Conservation (phyloP, 495 filamentous ascomycete genomes). For the Penicillium chermesinum region DNA sequence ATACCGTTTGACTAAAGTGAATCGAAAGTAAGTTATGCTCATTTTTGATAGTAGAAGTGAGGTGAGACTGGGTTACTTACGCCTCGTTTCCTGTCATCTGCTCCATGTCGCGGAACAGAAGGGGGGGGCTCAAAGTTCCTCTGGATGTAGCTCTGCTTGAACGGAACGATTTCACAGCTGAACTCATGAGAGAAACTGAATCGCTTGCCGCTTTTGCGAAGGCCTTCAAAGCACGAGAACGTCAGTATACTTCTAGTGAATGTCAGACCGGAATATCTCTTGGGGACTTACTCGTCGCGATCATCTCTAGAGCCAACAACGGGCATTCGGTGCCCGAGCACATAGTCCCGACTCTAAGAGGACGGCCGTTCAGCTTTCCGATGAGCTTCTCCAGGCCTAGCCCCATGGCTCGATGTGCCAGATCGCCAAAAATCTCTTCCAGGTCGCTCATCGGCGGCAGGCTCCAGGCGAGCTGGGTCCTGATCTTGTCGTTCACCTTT, state of each 20-base stretch:
- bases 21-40: no score
- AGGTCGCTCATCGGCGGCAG: slow-evolving; percentile 45
- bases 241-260: background rate
- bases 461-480: background rate
- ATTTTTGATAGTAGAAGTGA: no score
- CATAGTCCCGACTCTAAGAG: slow-evolving; percentile 64
- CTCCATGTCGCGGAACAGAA: slow-evolving; percentile 65
- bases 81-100: slow-evolving; percentile 53
- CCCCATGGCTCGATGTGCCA: slow-evolving; percentile 36
- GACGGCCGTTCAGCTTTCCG: slow-evolving; percentile 30
- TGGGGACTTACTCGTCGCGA: slow-evolving; percentile 42
- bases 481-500: background rate
- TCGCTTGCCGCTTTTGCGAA: slow-evolving; percentile 1
- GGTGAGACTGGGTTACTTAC: slow-evolving; percentile 42
- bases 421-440: slow-evolving; percentile 45
- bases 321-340: slow-evolving; percentile 84
- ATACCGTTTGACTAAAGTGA: slow-evolving; percentile 58
- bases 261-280: no score
- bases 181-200: slow-evolving; percentile 57
- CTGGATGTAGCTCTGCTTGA: slow-evolving; percentile 77
- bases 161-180: slow-evolving; percentile 72
- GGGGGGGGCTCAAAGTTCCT: slow-evolving; percentile 60
- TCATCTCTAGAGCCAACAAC: slow-evolving; percentile 58
- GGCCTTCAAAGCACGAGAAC: slow-evolving; percentile 8
- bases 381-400: slow-evolving; percentile 34